These are phyloP conservation scores for Plasmodium gonderi DNA, from an alignment of 169 alveolate genomes.

Conservation along the genomic window DNA sequence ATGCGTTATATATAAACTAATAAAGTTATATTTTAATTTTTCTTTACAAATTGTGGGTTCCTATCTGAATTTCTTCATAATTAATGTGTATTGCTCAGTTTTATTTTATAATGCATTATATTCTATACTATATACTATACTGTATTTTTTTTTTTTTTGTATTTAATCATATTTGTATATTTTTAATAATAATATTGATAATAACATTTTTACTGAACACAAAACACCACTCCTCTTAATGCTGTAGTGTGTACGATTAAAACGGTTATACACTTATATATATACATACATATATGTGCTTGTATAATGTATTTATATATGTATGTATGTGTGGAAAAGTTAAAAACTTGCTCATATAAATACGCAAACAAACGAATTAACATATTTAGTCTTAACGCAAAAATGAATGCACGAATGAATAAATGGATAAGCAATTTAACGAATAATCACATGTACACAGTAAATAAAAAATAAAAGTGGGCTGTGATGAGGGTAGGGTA, in stretches of 20 bases:
- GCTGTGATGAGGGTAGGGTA: neutral
- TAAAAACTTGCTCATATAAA: too few species aligned
- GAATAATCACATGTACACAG: neutral
- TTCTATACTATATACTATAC: too few species aligned
- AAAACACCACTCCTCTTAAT: neutral
- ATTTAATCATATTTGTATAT: neutral
- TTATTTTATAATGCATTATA: too few species aligned
- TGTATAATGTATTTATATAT: neutral
- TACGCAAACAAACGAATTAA: neutral
- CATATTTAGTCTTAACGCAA: neutral
- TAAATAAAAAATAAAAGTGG: neutral
- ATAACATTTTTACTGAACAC: neutral
- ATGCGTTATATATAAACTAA: neutral
- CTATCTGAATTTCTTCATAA: neutral
- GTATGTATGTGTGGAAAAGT: neutral
- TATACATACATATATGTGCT: neutral
- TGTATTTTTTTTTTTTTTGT: neutral
- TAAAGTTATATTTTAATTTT: neutral
- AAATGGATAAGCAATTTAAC: neutral
- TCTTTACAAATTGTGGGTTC: neutral
- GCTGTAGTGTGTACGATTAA: neutral
- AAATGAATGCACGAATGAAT: neutral
- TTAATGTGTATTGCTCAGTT: neutral
- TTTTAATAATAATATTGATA: neutral
- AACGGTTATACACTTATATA: neutral